A percentile compares a stretch with the other conserved stretches of the same genome.
Conservation (phyloP, 1,284 basidiomycete species). For the Austropuccinia psidii region DNA sequence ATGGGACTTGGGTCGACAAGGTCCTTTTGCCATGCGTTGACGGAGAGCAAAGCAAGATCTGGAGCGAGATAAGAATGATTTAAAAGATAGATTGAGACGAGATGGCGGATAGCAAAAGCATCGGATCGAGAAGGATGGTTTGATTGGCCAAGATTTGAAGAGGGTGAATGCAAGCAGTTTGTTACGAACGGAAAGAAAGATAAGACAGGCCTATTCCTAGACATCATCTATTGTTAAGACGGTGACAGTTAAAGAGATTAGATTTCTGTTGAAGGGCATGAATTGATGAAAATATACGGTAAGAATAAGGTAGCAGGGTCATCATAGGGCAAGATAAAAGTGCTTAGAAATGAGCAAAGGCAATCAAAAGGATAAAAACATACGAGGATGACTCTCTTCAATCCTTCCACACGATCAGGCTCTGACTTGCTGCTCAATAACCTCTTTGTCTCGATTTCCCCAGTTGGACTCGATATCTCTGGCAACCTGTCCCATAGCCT, state of each 20-base stretch:
- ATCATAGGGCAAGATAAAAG: too few species aligned
- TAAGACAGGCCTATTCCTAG: slow-evolving; percentile 27
- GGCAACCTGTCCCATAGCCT: slow-evolving; percentile 15
- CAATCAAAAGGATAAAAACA: background rate
- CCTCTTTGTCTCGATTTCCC: slow-evolving; percentile 58
- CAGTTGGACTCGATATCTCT: slow-evolving; percentile 22
- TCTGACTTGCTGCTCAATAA: slow-evolving; percentile 80
- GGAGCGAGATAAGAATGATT: slow-evolving; percentile 87
- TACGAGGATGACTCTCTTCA: slow-evolving; percentile 86
- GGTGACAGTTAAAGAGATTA: background rate
- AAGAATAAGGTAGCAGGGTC: background rate
- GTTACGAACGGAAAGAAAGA: slow-evolving; percentile 11
- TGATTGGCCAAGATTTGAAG: slow-evolving; percentile 86
- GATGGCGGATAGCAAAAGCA: slow-evolving; percentile 84
- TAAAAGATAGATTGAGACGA: slow-evolving; percentile 94
- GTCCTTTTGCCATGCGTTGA: slow-evolving; percentile 99
- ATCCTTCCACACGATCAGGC: slow-evolving; percentile 79
- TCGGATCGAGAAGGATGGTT: slow-evolving; percentile 87
- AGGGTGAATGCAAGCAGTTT: slow-evolving; percentile 49
- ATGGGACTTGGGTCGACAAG: slow-evolving; percentile 83
- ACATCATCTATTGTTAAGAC: slow-evolving; percentile 33
- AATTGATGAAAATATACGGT: background rate
- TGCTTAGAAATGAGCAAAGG: too few species aligned
- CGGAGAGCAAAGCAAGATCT: slow-evolving; percentile 87
- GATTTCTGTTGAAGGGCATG: background rate